These are phyloP conservation scores for Apostasia ramifera DNA, from an alignment of 106 monocot genomes.

Conservation along the genomic window DNA sequence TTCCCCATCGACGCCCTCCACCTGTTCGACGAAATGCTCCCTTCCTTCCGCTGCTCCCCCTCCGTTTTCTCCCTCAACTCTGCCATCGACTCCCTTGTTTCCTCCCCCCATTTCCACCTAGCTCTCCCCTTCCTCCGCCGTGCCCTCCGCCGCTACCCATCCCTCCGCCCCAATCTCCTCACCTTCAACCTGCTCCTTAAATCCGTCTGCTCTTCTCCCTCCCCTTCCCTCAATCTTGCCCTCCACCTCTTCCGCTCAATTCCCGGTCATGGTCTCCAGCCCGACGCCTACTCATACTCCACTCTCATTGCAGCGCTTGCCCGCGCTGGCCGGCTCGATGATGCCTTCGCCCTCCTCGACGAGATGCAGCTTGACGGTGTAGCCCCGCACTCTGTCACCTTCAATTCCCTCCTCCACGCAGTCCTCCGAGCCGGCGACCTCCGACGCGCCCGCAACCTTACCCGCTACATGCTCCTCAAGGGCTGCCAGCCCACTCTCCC, in stretches of 20 bases:
- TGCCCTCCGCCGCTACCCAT: slow-evolving; percentile 7
- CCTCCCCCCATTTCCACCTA: slow-evolving; percentile 31
- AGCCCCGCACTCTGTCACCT: slow-evolving; percentile 37
- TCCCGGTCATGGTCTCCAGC: slow-evolving; percentile 6
- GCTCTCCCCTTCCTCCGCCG: slow-evolving; percentile 39
- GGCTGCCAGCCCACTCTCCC: slow-evolving; percentile 60
- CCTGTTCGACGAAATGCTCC: slow-evolving; percentile 54
- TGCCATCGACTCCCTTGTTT: slow-evolving; percentile 42
- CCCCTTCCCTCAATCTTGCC: slow-evolving; percentile 23
- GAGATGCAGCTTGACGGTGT: slow-evolving; percentile 59
- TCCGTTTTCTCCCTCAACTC: slow-evolving; percentile 50
- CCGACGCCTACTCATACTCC: slow-evolving; percentile 46
- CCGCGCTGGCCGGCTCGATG: slow-evolving; percentile 23
- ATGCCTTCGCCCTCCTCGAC: slow-evolving; percentile 46
- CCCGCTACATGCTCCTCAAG: slow-evolving; percentile 74
- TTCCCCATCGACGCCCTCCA: slow-evolving; percentile 40
- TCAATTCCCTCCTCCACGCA: slow-evolving; percentile 53
- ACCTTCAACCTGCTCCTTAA: slow-evolving; percentile 63
- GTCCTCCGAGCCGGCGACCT: slow-evolving; percentile 43
- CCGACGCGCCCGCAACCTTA: slow-evolving; percentile 41
- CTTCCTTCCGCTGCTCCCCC: slow-evolving; percentile 31
- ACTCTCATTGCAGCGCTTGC: slow-evolving; percentile 44
- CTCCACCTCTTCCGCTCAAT: slow-evolving; percentile 20
- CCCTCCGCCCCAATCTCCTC: slow-evolving; percentile 33
- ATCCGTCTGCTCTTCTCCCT: slow-evolving; percentile 15